Conservation (phyloP, 352 stramenopile species). For the Phytopythium chamaehyphon region DNA sequence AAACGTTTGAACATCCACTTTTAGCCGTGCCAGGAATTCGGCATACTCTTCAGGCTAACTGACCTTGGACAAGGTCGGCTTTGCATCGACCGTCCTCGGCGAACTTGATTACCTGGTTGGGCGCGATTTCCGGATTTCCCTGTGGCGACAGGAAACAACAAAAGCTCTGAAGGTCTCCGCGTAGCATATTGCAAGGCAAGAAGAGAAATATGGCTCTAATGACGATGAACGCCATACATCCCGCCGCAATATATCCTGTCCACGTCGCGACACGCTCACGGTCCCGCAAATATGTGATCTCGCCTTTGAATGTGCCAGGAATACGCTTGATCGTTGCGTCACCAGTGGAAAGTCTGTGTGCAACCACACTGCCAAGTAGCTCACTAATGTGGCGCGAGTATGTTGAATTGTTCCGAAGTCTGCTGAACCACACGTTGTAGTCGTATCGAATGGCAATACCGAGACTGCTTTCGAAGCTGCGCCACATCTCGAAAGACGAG, state of each 20-base stretch:
- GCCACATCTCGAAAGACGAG: not conserved
- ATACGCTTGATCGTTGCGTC: not conserved
- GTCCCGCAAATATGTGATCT: not conserved
- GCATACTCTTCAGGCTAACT: too few relatives aligned
- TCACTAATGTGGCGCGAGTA: not conserved
- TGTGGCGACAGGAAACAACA: not conserved
- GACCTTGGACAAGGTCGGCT: too few relatives aligned
- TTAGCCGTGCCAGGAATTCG: too few relatives aligned
- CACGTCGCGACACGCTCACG: not conserved
- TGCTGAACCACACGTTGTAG: not conserved
- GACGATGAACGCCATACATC: not conserved
- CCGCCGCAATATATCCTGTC: not conserved
- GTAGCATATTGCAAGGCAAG: not conserved
- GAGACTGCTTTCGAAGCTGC: conserved; percentile 1
- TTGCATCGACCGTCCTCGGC: too few relatives aligned
- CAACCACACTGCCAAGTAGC: not conserved
- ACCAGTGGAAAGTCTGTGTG: not conserved
- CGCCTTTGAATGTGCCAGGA: not conserved
- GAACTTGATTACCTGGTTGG: too few relatives aligned
- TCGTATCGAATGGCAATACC: conserved; percentile 1
- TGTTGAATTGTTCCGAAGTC: not conserved
- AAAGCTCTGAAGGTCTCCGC: not conserved
- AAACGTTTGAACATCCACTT: too few relatives aligned
- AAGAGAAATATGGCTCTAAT: not conserved
- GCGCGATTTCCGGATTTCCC: too few relatives aligned